Conservation (phyloP, 805 yeast genomes). For the Phaffomyces opuntiae region DNA sequence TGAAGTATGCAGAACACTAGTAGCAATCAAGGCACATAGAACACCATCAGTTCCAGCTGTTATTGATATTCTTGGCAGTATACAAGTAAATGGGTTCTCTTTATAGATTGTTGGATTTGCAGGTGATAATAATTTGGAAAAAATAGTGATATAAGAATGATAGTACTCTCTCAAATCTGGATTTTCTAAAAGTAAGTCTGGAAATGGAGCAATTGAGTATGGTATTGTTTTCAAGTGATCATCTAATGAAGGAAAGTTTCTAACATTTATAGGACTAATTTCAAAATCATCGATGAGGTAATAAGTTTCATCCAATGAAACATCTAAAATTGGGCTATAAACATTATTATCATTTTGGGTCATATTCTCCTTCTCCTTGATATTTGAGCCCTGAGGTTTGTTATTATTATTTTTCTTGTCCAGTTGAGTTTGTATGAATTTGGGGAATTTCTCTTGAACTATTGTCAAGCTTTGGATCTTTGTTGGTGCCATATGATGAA, state of each 20-base stretch:
- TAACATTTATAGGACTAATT: not conserved
- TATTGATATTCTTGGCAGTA: conserved; percentile 65
- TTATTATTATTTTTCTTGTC: no score
- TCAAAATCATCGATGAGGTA: not conserved
- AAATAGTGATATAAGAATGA: conserved; percentile 54
- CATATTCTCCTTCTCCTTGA: not conserved
- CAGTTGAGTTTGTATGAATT: not conserved
- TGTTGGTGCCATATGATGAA: not conserved
- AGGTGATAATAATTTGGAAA: conserved; percentile 58
- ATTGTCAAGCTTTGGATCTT: not conserved
- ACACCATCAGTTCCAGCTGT: conserved; percentile 46
- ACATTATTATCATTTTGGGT: no score
- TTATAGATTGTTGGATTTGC: conserved; percentile 49
- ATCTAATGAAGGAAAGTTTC: not conserved
- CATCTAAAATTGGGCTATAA: not conserved
- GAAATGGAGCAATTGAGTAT: conserved; percentile 33
- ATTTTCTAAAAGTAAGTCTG: conserved; percentile 51
- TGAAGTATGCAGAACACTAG: conserved; percentile 36
- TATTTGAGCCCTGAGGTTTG: not conserved
- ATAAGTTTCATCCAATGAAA: not conserved
- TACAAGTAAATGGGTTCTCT: conserved; percentile 58
- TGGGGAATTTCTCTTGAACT: not conserved
- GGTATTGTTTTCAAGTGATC: conserved; percentile 5
- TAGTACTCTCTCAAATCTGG: conserved; percentile 56
- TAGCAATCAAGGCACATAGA: conserved; percentile 48